Percentiles rank a stretch among this genome's conserved stretches.
These are phyloP conservation scores for Phytopythium oedochilum DNA, from an alignment of 352 stramenopile species.

Conservation along the genomic window DNA sequence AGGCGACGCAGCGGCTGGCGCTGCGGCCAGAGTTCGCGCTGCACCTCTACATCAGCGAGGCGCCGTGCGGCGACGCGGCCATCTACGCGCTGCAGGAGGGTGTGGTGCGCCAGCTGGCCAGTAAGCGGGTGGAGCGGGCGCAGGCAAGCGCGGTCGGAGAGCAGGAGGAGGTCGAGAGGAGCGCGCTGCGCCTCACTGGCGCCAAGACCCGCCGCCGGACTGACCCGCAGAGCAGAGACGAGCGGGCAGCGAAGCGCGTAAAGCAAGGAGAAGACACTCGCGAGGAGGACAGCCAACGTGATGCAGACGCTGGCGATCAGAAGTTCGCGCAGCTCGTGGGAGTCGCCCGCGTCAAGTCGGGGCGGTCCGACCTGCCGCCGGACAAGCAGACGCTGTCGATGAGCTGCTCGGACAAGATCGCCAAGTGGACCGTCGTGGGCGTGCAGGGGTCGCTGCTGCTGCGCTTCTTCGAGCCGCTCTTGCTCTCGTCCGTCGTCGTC, in stretches of 20 bases:
- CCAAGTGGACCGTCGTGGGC: slow-evolving; percentile 80
- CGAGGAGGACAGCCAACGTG: too few relatives aligned
- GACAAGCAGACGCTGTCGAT: slow-evolving; percentile 88
- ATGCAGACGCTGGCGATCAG: background rate
- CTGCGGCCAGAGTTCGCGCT: slow-evolving; percentile 64
- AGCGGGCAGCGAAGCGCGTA: background rate
- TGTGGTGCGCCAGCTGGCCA: slow-evolving; percentile 58
- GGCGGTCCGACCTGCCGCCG: slow-evolving; percentile 85
- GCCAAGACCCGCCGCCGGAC: slow-evolving; percentile 24
- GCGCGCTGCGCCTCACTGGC: slow-evolving; percentile 51
- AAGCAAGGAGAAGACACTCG: background rate
- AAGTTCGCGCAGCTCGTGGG: slow-evolving; percentile 53
- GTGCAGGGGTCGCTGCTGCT: slow-evolving; percentile 76
- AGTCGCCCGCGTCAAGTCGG: slow-evolving; percentile 87
- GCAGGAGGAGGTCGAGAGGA: background rate
- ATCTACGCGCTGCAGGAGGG: slow-evolving; percentile 87
- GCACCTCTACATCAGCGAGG: slow-evolving; percentile 91
- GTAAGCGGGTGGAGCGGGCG: slow-evolving; percentile 26
- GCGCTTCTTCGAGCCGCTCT: slow-evolving; percentile 59
- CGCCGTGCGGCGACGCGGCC: slow-evolving; percentile 91
- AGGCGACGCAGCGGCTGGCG: slow-evolving; percentile 25
- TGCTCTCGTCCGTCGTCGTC: slow-evolving; percentile 44
- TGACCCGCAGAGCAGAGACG: background rate
- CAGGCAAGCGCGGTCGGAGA: background rate
- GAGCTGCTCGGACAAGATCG: slow-evolving; percentile 94